Evolutionary conservation across 257 asterid species (phyloP).

Genomic region (Lycium ferocissimum): DNA sequence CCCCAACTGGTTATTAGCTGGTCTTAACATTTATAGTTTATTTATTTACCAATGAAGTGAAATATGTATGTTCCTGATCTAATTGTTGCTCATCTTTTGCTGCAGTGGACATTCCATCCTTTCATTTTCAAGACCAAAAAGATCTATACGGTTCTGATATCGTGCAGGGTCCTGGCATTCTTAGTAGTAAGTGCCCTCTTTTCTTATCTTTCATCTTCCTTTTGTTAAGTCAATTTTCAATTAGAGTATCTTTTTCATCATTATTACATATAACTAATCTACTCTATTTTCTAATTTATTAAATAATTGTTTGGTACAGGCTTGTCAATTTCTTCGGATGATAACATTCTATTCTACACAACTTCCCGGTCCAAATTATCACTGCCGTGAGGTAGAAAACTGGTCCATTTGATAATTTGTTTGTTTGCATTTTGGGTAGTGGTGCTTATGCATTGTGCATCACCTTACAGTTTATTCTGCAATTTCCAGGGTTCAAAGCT

Average conservation of each 20-base stretch:
- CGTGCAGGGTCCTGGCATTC: conserved; percentile 97
- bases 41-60: not conserved
- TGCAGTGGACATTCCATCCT: conserved; percentile 99
- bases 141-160: conserved; percentile 87
- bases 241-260: not conserved
- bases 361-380: conserved; percentile 98
- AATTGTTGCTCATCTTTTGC: conserved; percentile 36
- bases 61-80: conserved; percentile 28
- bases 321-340: conserved; percentile 87
- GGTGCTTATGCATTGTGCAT: not conserved
- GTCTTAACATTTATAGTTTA: not conserved
- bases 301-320: conserved; percentile 53
- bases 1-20: not conserved
- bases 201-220: not conserved
- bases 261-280: not conserved
- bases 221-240: conserved; percentile 7
- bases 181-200: conserved; percentile 73
- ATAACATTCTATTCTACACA: conserved; percentile 94
- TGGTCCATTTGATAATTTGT: not conserved
- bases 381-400: conserved; percentile 86
- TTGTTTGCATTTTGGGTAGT: not conserved
- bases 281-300: not conserved
- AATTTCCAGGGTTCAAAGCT: conserved; percentile 84
- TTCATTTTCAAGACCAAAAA: conserved; percentile 86
- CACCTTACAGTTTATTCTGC: not conserved